Percentiles rank a stretch among this genome's conserved stretches.
Conservation (phyloP, 1,139 yeast species). For the Geotrichum europaeum region DNA sequence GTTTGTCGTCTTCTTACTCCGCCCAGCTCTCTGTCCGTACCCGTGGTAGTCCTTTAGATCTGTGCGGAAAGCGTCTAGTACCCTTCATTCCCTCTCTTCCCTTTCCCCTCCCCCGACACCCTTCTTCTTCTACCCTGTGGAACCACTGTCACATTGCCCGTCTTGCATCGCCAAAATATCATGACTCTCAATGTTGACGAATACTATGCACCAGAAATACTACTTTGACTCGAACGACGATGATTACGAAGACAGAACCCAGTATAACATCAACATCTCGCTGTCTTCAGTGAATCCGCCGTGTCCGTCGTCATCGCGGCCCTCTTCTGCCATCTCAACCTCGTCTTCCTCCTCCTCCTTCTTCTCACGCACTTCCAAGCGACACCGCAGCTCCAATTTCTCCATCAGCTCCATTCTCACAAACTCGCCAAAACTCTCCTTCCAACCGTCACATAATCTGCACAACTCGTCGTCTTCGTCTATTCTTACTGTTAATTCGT, state of each 20-base stretch:
- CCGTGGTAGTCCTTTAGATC: not conserved
- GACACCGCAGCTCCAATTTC: not conserved
- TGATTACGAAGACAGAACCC: conserved; percentile 8
- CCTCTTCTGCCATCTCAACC: not conserved
- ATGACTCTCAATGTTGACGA: conserved; percentile 1
- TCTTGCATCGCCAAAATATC: not conserved
- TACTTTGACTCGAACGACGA: conserved; percentile 1
- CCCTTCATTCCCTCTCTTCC: too few species aligned
- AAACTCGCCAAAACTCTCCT: not conserved
- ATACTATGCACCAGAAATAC: conserved; percentile 5
- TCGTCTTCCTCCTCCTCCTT: not conserved
- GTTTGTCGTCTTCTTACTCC: not conserved
- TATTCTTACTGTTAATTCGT: conserved; percentile 4
- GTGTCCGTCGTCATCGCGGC: not conserved
- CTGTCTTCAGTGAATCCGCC: not conserved
- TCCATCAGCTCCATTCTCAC: not conserved
- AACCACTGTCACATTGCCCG: not conserved
- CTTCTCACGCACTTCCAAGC: not conserved
- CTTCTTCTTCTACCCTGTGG: not conserved
- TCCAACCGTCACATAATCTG: conserved; percentile 4
- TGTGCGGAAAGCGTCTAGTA: not conserved
- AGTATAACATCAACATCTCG: conserved; percentile 7
- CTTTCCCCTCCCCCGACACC: not conserved
- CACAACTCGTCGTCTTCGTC: conserved; percentile 6
- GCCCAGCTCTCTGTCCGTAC: not conserved